Conservation (phyloP, 148 eudicot genomes). For the Rheum nobile region DNA sequence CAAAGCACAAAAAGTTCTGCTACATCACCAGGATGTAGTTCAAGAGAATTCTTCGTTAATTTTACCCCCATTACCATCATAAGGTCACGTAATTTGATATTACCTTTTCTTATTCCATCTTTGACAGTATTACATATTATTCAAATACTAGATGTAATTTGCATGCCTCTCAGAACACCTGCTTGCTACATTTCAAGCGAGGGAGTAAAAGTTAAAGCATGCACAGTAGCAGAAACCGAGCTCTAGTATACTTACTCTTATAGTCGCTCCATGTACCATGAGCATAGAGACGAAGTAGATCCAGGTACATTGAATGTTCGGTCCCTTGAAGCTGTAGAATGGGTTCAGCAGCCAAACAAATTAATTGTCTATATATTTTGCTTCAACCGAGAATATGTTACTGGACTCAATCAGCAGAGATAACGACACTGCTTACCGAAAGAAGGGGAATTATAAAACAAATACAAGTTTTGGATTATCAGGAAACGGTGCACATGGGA, state of each 20-base stretch:
- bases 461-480: neutral
- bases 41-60: neutral
- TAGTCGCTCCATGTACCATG: constrained; percentile 97
- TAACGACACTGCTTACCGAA: neutral
- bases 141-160: neutral
- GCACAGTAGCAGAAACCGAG: neutral
- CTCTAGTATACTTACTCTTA: constrained; percentile 48
- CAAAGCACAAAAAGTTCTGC: neutral
- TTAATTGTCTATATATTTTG: neutral
- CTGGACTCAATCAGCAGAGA: neutral
- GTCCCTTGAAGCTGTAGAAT: constrained; percentile 80
- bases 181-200: neutral
- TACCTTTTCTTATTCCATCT: neutral
- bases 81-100: neutral
- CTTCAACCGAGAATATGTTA: neutral
- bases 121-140: neutral
- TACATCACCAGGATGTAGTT: neutral
- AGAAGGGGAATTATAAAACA: neutral
- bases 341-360: constrained; percentile 7
- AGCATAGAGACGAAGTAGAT: constrained; percentile 83
- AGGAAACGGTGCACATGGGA: neutral
- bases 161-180: neutral
- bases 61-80: neutral
- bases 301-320: constrained; percentile 52
- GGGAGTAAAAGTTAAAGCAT: neutral